phyloP scores from a whole-genome alignment of 371 early-diverging fungal species.

The Mucor racemosus region DNA sequence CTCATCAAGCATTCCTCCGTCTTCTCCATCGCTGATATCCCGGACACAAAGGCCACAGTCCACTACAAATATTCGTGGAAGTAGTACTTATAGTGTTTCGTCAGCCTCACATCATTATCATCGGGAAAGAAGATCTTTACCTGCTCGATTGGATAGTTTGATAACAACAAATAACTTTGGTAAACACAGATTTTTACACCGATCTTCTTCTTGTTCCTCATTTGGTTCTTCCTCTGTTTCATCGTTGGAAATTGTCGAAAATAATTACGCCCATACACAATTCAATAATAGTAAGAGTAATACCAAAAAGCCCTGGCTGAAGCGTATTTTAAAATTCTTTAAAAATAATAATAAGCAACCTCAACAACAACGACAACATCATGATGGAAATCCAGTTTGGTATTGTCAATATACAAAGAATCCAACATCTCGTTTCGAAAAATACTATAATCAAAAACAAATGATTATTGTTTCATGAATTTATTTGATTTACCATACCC shows the following conservation, averaged over 20 bases:
- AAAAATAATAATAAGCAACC: constrained; percentile 6
- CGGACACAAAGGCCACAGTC: constrained; percentile 7
- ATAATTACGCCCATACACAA: background rate
- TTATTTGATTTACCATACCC: background rate
- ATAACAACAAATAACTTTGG: background rate
- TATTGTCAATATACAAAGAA: constrained; percentile 24
- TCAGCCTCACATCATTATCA: background rate
- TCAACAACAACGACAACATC: background rate
- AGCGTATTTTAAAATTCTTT: constrained; percentile 22
- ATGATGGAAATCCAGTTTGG: constrained; percentile 14
- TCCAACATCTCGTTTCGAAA: constrained; percentile 14
- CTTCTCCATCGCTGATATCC: constrained; percentile 13
- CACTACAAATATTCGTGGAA: constrained; percentile 2
- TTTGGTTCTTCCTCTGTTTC: constrained; percentile 6
- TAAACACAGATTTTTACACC: constrained; percentile 5
- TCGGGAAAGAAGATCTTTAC: constrained; percentile 22
- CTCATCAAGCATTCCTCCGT: constrained; percentile 15
- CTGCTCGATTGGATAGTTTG: background rate
- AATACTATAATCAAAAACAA: constrained; percentile 15
- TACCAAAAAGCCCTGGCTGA: constrained; percentile 19
- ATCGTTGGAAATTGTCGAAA: constrained; percentile 1
- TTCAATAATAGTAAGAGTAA: background rate
- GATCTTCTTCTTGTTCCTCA: constrained; percentile 8
- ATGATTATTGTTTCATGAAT: constrained; percentile 8
- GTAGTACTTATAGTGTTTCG: constrained; percentile 5